Evolutionary conservation across 2,329 filamentous ascomycete species (phyloP).

Genomic region (Alternaria angustiovoidea): DNA sequence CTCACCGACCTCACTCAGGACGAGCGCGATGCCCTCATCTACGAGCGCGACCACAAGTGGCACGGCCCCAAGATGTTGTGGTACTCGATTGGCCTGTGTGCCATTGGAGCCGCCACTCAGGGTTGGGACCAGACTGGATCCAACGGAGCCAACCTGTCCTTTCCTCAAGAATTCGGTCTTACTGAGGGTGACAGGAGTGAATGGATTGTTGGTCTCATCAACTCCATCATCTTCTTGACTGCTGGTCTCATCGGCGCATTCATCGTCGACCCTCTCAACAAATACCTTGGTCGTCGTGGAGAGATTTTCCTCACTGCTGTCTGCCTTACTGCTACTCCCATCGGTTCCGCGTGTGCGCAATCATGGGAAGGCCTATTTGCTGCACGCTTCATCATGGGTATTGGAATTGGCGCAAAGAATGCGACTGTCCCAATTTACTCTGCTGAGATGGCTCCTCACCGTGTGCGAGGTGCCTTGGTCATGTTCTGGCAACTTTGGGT

Average conservation of each 20-base stretch:
- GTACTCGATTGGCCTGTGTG: slow-evolving; percentile 72
- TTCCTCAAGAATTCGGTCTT: slow-evolving; percentile 65
- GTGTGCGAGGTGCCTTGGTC: slow-evolving; percentile 49
- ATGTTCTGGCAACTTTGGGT: slow-evolving; percentile 53
- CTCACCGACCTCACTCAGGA: slow-evolving; percentile 67
- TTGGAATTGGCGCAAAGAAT: slow-evolving; percentile 46
- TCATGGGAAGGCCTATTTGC: slow-evolving; percentile 50
- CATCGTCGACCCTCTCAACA: slow-evolving; percentile 48
- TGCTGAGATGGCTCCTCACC: slow-evolving; percentile 46
- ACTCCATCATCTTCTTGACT: slow-evolving; percentile 52
- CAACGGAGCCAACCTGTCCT: slow-evolving; percentile 66
- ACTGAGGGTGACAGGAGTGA: slow-evolving; percentile 26
- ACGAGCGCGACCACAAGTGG: slow-evolving; percentile 73
- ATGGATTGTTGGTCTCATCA: slow-evolving; percentile 46
- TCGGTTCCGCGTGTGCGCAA: slow-evolving; percentile 48
- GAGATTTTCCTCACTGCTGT: slow-evolving; percentile 50
- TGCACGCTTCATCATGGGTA: slow-evolving; percentile 48
- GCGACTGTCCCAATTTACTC: slow-evolving; percentile 47
- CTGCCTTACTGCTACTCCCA: slow-evolving; percentile 48
- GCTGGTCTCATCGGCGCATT: slow-evolving; percentile 44
- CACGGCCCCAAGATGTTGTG: slow-evolving; percentile 65
- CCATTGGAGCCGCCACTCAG: slow-evolving; percentile 72
- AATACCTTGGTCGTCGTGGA: slow-evolving; percentile 48
- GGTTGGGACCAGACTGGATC: slow-evolving; percentile 72
- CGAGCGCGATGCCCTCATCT: slow-evolving; percentile 66